Percentiles rank a stretch among this genome's conserved stretches.
These are phyloP conservation scores for Helminthosporium solani DNA, from an alignment of 2,329 filamentous ascomycete species.

Conservation along the genomic window DNA sequence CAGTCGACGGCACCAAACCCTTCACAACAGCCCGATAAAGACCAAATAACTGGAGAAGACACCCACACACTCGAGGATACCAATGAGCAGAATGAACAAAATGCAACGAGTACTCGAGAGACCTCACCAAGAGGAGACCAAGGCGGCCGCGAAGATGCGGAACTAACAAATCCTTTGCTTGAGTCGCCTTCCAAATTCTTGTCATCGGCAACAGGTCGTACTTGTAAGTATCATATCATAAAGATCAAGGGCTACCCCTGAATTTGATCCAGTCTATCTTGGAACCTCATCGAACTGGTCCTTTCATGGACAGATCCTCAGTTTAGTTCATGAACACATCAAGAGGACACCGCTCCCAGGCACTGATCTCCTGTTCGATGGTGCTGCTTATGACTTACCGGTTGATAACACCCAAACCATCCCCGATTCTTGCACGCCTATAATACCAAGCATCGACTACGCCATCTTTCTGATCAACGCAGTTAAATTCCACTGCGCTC, in stretches of 20 bases:
- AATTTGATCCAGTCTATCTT: constrained; percentile 48
- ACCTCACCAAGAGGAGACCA: constrained; percentile 22
- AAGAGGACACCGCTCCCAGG: constrained; percentile 47
- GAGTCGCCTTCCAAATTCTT: constrained; percentile 30
- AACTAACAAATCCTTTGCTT: constrained; percentile 28
- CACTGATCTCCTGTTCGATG: constrained; percentile 52
- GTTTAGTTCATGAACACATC: constrained; percentile 51
- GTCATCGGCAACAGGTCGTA: constrained; percentile 23
- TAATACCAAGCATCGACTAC: constrained; percentile 55
- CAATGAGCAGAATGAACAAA: constrained; percentile 8
- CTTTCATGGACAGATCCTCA: constrained; percentile 53
- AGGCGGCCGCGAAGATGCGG: constrained; percentile 16
- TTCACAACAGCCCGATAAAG: not conserved
- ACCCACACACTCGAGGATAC: constrained; percentile 2
- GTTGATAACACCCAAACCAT: constrained; percentile 49
- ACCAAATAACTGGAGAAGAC: not conserved
- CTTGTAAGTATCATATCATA: constrained; percentile 13
- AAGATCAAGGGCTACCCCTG: constrained; percentile 2
- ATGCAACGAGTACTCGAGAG: constrained; percentile 13
- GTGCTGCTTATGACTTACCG: constrained; percentile 53
- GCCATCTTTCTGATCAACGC: constrained; percentile 57
- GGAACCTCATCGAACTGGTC: constrained; percentile 60
- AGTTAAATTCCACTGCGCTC: constrained; percentile 58
- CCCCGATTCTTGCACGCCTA: constrained; percentile 33
- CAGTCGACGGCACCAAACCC: constrained; percentile 1